phyloP scores from a whole-genome alignment of 202 grass and related monocot species.

The Panicum hallii region DNA sequence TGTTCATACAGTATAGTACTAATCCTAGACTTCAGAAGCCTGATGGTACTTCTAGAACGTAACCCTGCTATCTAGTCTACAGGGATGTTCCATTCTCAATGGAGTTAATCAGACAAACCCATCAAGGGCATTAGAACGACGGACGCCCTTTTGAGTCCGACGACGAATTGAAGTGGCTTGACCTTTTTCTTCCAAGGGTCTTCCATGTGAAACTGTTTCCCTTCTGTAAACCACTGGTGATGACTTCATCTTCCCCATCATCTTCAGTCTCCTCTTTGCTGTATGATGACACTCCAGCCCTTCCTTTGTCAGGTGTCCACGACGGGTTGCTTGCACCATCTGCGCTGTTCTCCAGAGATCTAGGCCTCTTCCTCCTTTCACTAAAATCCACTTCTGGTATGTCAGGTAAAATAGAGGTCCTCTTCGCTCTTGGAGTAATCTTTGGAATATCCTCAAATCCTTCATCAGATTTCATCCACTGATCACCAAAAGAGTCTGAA shows the following conservation, averaged over 20 bases:
- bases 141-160: slow-evolving; percentile 61
- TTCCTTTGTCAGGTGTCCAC: slow-evolving; percentile 54
- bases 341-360: slow-evolving; percentile 45
- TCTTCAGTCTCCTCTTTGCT: slow-evolving; percentile 78
- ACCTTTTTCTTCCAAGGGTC: slow-evolving; percentile 87
- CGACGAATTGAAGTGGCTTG: slow-evolving; percentile 58
- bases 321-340: slow-evolving; percentile 49
- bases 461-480: slow-evolving; percentile 92
- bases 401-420: slow-evolving; percentile 54
- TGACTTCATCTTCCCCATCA: slow-evolving; percentile 63
- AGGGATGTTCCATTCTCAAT: slow-evolving; percentile 3
- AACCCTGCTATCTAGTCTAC: slow-evolving; percentile 14
- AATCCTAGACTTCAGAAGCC: slow-evolving; percentile 26
- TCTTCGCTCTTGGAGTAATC: slow-evolving; percentile 67
- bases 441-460: slow-evolving; percentile 71
- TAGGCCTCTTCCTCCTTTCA: slow-evolving; percentile 48
- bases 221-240: slow-evolving; percentile 58
- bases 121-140: slow-evolving; percentile 32
- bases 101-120: not conserved
- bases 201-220: slow-evolving; percentile 74
- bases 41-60: slow-evolving; percentile 10
- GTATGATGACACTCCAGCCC: slow-evolving; percentile 52
- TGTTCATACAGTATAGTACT: slow-evolving; percentile 27
- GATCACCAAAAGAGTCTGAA: slow-evolving; percentile 80
- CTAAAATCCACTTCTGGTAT: slow-evolving; percentile 43